Percentiles rank a stretch among this genome's conserved stretches.
phyloP scores from a whole-genome alignment of 2,329 filamentous ascomycete species.

The Pezicula neosporulosa region DNA sequence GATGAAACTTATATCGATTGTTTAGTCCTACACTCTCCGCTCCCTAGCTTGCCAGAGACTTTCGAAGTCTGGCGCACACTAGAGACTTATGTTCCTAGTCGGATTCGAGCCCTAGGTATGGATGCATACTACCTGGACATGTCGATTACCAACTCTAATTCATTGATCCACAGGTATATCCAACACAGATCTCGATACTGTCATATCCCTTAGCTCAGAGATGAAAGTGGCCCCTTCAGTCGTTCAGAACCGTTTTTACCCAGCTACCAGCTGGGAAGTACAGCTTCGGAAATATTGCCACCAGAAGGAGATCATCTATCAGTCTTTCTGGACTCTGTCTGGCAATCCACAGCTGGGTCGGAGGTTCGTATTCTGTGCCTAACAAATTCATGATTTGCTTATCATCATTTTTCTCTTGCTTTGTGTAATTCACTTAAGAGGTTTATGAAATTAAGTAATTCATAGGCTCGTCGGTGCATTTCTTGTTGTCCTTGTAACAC shows the following conservation, averaged over 20 bases:
- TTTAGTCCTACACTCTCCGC: constrained; percentile 55
- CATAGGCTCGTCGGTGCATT: no score
- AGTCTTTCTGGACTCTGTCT: constrained; percentile 60
- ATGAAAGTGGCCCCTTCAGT: constrained; percentile 52
- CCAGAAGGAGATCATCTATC: constrained; percentile 49
- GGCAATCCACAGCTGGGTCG: constrained; percentile 46
- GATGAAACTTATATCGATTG: constrained; percentile 51
- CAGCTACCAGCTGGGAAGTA: constrained; percentile 54
- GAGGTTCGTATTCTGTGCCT: no score
- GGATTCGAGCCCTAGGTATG: constrained; percentile 60
- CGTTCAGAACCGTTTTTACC: constrained; percentile 75
- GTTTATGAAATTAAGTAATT: no score
- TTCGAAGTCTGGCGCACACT: constrained; percentile 64
- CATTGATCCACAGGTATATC: constrained; percentile 45
- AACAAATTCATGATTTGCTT: no score
- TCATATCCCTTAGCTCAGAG: constrained; percentile 48
- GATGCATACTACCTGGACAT: no score
- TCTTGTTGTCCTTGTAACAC: no score
- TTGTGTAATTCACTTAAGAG: no score
- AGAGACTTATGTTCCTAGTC: constrained; percentile 61
- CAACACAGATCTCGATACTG: constrained; percentile 59
- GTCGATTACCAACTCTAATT: no score
- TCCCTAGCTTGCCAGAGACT: constrained; percentile 47
- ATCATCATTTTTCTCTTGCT: no score
- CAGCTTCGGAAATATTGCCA: constrained; percentile 54